Base-by-base conservation (phyloP, 805 yeast genomes). In the Ogataea philodendri region DNA sequence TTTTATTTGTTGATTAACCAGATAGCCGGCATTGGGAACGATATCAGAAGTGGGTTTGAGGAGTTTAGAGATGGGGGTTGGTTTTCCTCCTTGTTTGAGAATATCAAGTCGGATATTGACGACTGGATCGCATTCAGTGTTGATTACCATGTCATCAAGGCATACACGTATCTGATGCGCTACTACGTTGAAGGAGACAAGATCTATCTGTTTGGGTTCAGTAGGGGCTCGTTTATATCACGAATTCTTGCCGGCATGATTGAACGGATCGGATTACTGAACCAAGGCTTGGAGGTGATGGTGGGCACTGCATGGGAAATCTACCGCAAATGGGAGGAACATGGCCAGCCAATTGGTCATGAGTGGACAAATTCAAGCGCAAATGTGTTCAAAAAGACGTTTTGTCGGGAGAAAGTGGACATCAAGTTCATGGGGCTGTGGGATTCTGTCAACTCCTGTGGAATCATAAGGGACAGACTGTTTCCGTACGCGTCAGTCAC, bases 361-460 rank as follows among this genome's bases (percentile, higher is more conserved):
- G 47, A 42, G 59, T 68, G 15, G 67, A 64, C 72, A 3, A 62
- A 66, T 3, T 64, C 76, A 1, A 57, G 75, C 22, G 69, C 74
- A 2, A 67, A 62, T 18, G 81, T 76, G 44, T 81, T 78, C 52
- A 70, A 65, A 41, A 62, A 59, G 30, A 74, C 80, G 0, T 81
- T 80, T 49, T 69, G 76, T 30, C 47, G 62, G 4, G 55, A 60
- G 5, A 47, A 55, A 2, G 70, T 76, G 3, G 49, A 48, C 7
- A 66, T 81, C 30, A 69, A 71, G 43, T 77, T 78, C 41, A 72
- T 80, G 69, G 87, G 87, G 0, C 55, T 81, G 13, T 81, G 81
- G 70, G 88, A 81, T 57, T 74, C 84, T 0, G 77, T 80, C 13
- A 78, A 77, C 50, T 78, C 85, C 1, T 78, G 79, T 14, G 87